Conservation (phyloP, 1,284 basidiomycete species). For the Ustilago crameri region DNA sequence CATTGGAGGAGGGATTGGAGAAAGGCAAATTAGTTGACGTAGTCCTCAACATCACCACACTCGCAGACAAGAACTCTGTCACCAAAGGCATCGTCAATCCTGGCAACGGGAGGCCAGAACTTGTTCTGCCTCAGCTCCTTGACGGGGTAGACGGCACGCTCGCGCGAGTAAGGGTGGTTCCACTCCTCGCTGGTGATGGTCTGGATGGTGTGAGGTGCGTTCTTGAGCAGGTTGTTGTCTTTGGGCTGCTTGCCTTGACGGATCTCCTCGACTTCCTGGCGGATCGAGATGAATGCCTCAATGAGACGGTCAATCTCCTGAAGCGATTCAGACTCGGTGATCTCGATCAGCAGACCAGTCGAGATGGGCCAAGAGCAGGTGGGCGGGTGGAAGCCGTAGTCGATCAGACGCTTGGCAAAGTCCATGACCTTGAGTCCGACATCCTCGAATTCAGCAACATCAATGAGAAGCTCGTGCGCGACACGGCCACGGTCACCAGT, state of each 20-base stretch:
- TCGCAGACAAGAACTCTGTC: slow-evolving; percentile 59
- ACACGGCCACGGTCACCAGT: slow-evolving; percentile 89
- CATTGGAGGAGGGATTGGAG: background rate
- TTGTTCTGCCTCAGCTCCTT: slow-evolving; percentile 52
- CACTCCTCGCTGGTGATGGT: slow-evolving; percentile 82
- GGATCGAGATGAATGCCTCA: slow-evolving; percentile 95
- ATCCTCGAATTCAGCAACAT: slow-evolving; percentile 89
- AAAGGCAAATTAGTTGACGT: slow-evolving; percentile 18
- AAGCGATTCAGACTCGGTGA: slow-evolving; percentile 64
- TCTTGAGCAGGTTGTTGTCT: slow-evolving; percentile 81
- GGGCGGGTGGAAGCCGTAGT: slow-evolving; percentile 64
- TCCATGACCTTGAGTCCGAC: slow-evolving; percentile 91
- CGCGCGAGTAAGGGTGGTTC: slow-evolving; percentile 72
- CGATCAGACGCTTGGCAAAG: slow-evolving; percentile 93
- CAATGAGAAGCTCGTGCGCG: slow-evolving; percentile 94
- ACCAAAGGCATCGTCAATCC: slow-evolving; percentile 63
- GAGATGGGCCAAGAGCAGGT: slow-evolving; percentile 68
- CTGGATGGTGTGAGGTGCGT: slow-evolving; percentile 89
- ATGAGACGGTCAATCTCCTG: slow-evolving; percentile 77
- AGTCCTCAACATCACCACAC: slow-evolving; percentile 57
- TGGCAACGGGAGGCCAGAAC: slow-evolving; percentile 64
- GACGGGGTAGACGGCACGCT: slow-evolving; percentile 62
- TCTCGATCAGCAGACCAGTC: slow-evolving; percentile 65
- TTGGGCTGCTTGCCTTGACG: slow-evolving; percentile 78
- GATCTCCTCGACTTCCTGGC: slow-evolving; percentile 88